A percentile compares a stretch with the other conserved stretches of the same genome.
phyloP scores from a whole-genome alignment of 495 filamentous ascomycete species.

The Aspergillus coremiiformis region DNA sequence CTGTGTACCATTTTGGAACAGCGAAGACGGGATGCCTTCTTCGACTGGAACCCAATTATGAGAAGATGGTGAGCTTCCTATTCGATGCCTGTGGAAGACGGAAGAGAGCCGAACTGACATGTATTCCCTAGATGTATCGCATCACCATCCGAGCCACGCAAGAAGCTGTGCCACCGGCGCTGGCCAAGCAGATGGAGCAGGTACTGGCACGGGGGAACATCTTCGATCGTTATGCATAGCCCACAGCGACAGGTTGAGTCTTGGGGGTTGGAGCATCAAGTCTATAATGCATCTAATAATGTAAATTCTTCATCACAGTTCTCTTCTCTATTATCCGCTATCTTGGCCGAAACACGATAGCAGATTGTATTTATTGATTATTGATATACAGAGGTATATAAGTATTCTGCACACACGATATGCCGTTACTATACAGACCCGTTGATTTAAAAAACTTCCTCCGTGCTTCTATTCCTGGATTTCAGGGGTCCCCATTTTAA shows the following conservation, averaged over 20 bases:
- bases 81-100: background rate
- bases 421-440: background rate
- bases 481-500: background rate
- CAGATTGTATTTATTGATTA: conserved; percentile 8
- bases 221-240: conserved; percentile 10
- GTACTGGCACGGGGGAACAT: conserved; percentile 52
- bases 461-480: background rate
- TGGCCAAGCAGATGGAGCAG: conserved; percentile 84
- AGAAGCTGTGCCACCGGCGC: conserved; percentile 69
- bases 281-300: conserved; percentile 6
- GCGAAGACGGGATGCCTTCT: conserved; percentile 94
- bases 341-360: background rate
- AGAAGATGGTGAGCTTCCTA: conserved; percentile 59
- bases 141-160: conserved; percentile 93
- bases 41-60: conserved; percentile 89
- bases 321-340: conserved; percentile 6
- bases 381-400: conserved; percentile 17
- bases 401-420: background rate
- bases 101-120: background rate
- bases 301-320: conserved; percentile 1
- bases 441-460: no score
- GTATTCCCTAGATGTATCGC: conserved; percentile 70
- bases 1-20: conserved; percentile 73
- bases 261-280: background rate
- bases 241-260: background rate